Percentiles rank a stretch among this genome's conserved stretches.
These are phyloP conservation scores for Chromosphaera perkinsii DNA, from an alignment of 208 protist genomes.

Conservation along the genomic window DNA sequence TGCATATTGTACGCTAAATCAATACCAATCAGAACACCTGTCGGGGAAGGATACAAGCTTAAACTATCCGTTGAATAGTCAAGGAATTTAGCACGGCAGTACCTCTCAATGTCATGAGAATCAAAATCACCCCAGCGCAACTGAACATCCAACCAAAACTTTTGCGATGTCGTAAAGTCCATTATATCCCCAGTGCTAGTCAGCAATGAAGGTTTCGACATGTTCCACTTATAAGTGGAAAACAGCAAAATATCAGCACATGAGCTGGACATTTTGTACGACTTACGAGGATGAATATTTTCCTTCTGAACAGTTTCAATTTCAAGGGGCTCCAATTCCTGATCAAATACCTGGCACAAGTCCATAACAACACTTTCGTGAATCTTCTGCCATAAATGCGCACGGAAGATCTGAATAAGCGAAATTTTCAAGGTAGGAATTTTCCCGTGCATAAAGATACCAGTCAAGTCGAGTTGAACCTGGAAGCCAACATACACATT, in stretches of 20 bases:
- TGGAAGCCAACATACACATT: conserved; percentile 99
- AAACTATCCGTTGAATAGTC: conserved; percentile 95
- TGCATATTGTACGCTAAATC: conserved; percentile 99
- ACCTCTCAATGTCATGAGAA: conserved; percentile 99
- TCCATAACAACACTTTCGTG: conserved; percentile 95
- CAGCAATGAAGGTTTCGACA: conserved; percentile 87
- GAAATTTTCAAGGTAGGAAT: conserved; percentile 99
- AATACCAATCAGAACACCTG: conserved; percentile 94
- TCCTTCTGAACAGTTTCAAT: conserved; percentile 98
- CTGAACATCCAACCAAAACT: conserved; percentile 99
- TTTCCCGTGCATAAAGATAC: conserved; percentile 99
- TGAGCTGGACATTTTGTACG: conserved; percentile 97
- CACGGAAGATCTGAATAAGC: conserved; percentile 99
- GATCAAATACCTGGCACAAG: conserved; percentile 88
- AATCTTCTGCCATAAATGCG: conserved; percentile 99
- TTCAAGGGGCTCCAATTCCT: conserved; percentile 91
- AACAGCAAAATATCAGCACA: conserved; percentile 90
- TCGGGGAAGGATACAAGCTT: conserved; percentile 97
- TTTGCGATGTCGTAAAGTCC: conserved; percentile 75
- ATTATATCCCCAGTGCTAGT: conserved; percentile 79
- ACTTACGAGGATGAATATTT: conserved; percentile 93
- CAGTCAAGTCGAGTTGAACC: conserved; percentile 99
- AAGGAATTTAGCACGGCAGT: conserved; percentile 91
- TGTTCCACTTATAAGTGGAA: conserved; percentile 81
- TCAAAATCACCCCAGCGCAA: conserved; percentile 83